A percentile compares a stretch with the other conserved stretches of the same genome.
These are phyloP conservation scores for Ceratobasidium sp. DNA, from an alignment of 1,284 basidiomycete genomes.

Conservation along the genomic window DNA sequence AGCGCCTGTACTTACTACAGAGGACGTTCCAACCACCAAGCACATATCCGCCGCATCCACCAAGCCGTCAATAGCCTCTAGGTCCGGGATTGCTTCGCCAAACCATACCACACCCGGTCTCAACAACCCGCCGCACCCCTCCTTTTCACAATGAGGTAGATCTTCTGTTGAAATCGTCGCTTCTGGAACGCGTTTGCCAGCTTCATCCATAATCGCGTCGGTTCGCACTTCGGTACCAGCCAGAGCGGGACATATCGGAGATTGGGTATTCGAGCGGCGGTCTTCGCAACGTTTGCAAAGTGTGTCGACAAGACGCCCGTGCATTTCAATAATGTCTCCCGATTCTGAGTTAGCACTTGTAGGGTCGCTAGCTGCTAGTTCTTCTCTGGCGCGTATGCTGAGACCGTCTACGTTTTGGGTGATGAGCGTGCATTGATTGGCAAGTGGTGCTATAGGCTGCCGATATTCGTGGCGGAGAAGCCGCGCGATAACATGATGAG, in stretches of 20 bases:
- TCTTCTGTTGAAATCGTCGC: conserved; percentile 61
- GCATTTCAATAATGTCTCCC: conserved; percentile 71
- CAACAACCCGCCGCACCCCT: conserved; percentile 64
- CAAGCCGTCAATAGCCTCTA: conserved; percentile 62
- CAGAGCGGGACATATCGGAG: conserved; percentile 68
- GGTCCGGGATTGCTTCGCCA: conserved; percentile 65
- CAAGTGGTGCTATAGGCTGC: conserved; percentile 57
- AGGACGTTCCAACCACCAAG: conserved; percentile 74
- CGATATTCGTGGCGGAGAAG: conserved; percentile 60
- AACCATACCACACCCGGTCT: conserved; percentile 79
- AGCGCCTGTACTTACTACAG: conserved; percentile 59
- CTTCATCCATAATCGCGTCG: conserved; percentile 35
- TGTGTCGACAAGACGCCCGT: conserved; percentile 71
- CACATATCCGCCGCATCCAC: conserved; percentile 69
- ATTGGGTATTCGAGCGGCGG: conserved; percentile 59
- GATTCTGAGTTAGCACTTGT: conserved; percentile 46
- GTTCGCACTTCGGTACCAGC: conserved; percentile 63
- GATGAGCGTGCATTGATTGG: conserved; percentile 60
- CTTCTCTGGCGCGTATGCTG: conserved; percentile 58
- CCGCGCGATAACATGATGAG: conserved; percentile 66
- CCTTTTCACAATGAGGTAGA: conserved; percentile 65
- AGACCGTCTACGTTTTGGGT: conserved; percentile 79
- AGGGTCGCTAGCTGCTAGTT: neutral
- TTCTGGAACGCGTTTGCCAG: conserved; percentile 52
- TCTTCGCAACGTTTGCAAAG: conserved; percentile 66